Evolutionary conservation across 208 protist species (phyloP).

Genomic region (Leptomonas seymouri): DNA sequence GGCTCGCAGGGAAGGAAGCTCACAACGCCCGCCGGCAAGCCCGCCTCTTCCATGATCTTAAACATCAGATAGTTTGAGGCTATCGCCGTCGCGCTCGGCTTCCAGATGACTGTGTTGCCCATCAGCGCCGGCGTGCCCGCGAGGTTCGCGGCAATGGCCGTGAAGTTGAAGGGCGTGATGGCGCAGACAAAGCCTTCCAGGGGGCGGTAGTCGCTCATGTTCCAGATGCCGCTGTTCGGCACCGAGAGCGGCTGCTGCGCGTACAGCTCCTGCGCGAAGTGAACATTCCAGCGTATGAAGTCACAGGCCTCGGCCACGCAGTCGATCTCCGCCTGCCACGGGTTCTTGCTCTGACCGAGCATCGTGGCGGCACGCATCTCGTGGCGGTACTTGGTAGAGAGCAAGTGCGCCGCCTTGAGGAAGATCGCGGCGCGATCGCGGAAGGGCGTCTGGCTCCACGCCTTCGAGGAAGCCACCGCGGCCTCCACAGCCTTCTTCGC

Average conservation of each 20-base stretch:
- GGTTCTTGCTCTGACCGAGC: constrained; percentile 97
- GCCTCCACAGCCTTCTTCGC: constrained; percentile 91
- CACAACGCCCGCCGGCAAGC: constrained; percentile 96
- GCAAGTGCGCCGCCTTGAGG: constrained; percentile 92
- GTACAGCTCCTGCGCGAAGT: constrained; percentile 95
- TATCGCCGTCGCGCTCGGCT: constrained; percentile 93
- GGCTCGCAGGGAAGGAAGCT: constrained; percentile 93
- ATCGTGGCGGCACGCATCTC: constrained; percentile 94
- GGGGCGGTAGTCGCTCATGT: constrained; percentile 95
- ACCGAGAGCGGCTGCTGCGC: constrained; percentile 85
- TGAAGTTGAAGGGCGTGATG: constrained; percentile 99
- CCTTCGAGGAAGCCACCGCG: constrained; percentile 71
- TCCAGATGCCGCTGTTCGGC: constrained; percentile 88
- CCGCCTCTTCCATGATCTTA: constrained; percentile 95
- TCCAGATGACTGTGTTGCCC: constrained; percentile 97
- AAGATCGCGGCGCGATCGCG: constrained; percentile 94
- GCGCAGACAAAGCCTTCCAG: constrained; percentile 97
- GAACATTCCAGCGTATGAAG: constrained; percentile 96
- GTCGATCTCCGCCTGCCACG: constrained; percentile 98
- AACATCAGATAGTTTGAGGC: constrained; percentile 94
- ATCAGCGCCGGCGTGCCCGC: constrained; percentile 95
- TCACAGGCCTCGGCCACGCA: constrained; percentile 94
- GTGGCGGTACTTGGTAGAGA: constrained; percentile 86
- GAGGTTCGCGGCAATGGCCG: constrained; percentile 97
- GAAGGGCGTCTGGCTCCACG: constrained; percentile 86